phyloP scores from a whole-genome alignment of 352 stramenopile species.

The Elongisporangium undulatum region DNA sequence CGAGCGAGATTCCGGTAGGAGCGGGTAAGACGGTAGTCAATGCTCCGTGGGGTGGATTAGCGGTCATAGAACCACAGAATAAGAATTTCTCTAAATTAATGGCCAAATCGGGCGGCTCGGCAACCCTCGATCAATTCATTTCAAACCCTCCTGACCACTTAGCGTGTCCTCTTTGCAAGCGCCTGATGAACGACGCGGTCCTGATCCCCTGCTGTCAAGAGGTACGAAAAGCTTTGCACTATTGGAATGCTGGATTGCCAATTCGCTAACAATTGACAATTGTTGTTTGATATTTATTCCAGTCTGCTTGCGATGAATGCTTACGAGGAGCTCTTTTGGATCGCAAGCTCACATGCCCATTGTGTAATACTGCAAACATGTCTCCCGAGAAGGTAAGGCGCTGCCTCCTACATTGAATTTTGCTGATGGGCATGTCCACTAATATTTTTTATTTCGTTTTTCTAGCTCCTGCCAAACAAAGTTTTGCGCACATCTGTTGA shows the following conservation, averaged over 20 bases:
- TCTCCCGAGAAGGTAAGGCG: slow-evolving; percentile 65
- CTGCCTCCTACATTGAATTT: background rate
- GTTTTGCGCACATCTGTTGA: slow-evolving; percentile 78
- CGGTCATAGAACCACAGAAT: slow-evolving; percentile 89
- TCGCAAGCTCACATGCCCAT: slow-evolving; percentile 72
- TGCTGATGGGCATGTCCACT: background rate
- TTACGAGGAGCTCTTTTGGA: slow-evolving; percentile 74
- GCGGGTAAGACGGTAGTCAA: slow-evolving; percentile 86
- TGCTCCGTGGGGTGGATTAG: slow-evolving; percentile 77
- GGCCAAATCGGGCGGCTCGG: slow-evolving; percentile 81
- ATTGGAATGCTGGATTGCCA: slow-evolving; percentile 7
- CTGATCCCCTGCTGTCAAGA: slow-evolving; percentile 87
- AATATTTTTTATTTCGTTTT: background rate
- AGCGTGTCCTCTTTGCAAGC: slow-evolving; percentile 85
- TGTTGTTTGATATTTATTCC: slow-evolving; percentile 3
- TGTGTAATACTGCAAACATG: slow-evolving; percentile 80
- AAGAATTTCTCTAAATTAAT: slow-evolving; percentile 92
- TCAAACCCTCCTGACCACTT: slow-evolving; percentile 87
- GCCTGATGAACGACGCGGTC: slow-evolving; percentile 84
- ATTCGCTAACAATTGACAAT: slow-evolving; percentile 1
- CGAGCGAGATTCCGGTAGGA: slow-evolving; percentile 79
- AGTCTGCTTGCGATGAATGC: slow-evolving; percentile 84
- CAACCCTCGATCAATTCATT: slow-evolving; percentile 89
- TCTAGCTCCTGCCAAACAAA: slow-evolving; percentile 71
- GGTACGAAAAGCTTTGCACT: slow-evolving; percentile 34